Evolutionary conservation across 78 protist genomes (phyloP), one percentile per base, ranked within the genome.

Genomic region (Dictyostelium firmibasis): DNA sequence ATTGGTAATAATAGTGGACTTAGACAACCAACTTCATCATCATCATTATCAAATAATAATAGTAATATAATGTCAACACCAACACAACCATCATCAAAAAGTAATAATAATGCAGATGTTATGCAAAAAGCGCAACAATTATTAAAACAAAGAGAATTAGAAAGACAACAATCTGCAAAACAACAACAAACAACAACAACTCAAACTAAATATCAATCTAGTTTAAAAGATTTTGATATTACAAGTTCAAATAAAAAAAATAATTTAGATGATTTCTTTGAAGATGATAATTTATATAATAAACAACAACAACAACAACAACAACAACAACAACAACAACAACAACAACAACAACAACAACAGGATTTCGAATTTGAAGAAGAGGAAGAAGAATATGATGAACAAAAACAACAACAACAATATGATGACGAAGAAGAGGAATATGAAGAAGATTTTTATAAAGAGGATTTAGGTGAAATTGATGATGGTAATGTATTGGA

Each of bases 71-170:
- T 50, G 62, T 50, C 62, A 50, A 50, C 62, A 41, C 82, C 35
- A 41, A 44, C 62, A 36, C 1, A 35, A 4, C 36, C 36, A 43
- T n/a, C 84, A 78, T 78, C 84, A 78, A 23, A 10, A 1, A 3
- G 29, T 11, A 31, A 10, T 6, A 13, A 2, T 6, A 74, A 3
- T n/a, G 3, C 60, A 10, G 82, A 81, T 89, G 29, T 76, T 38
- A 41, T 81, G 11, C 83, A 78, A 81, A 83, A 89, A 47, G 94
- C 86, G 16, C 75, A 89, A 70, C 43, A 31, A 57, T 10, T 89
- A 44, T 69, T 89, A 23, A 78, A 38, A 67, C 75, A 81, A 38
- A 89, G 94, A 81, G 94, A 81, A n/a, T 8, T 75, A 29, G 81
- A 83, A 83, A 62, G 70, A 83, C 67, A 44, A 79, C 84, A 79